These are phyloP conservation scores for Mortierella sp. DNA, from an alignment of 371 early-diverging fungal species.

Conservation along the genomic window DNA sequence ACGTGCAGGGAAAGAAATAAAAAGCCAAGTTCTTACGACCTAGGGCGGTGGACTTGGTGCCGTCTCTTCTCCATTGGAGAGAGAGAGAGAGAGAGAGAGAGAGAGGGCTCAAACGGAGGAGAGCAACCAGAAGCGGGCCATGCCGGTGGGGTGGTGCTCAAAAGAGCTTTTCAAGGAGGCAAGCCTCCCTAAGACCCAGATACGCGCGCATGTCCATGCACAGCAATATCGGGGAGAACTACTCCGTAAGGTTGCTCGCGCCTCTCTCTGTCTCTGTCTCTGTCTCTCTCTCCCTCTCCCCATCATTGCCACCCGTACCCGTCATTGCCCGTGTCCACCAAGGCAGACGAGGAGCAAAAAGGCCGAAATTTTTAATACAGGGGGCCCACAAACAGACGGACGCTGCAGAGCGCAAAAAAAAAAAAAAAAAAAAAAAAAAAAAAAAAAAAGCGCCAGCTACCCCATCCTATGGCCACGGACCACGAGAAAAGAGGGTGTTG, in stretches of 20 bases:
- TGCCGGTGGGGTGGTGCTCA: constrained; percentile 4
- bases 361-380: background rate
- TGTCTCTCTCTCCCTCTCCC: background rate
- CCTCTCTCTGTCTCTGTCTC: background rate
- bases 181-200: background rate
- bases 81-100: too few species aligned
- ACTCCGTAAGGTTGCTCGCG: background rate
- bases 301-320: background rate
- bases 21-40: background rate
- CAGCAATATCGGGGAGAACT: background rate
- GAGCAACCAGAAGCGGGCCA: background rate
- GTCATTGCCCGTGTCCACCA: background rate
- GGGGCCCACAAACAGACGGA: background rate
- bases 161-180: background rate
- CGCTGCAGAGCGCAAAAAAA: background rate
- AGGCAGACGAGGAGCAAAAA: background rate
- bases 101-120: background rate
- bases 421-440: background rate
- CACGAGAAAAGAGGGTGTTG: background rate
- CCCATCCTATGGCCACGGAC: too few species aligned
- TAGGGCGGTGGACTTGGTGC: background rate
- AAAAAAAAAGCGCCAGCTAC: too few species aligned
- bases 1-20: background rate
- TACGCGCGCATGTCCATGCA: constrained; percentile 5
- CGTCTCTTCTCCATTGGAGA: background rate